These are phyloP conservation scores for Byssochlamys sp. DNA, from an alignment of 2,329 filamentous ascomycete genomes.

Conservation along the genomic window DNA sequence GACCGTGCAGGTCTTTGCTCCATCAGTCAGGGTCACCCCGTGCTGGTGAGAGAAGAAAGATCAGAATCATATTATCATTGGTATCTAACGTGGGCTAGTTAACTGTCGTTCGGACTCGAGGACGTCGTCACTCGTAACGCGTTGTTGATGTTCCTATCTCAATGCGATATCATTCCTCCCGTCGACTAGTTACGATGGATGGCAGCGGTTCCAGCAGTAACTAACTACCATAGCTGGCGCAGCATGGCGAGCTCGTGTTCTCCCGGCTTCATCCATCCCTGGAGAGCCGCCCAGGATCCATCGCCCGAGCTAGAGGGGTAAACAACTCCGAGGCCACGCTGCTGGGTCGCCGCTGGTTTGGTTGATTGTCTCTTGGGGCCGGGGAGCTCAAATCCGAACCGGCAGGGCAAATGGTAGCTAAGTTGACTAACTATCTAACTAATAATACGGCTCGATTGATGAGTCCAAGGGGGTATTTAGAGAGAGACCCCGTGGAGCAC, in stretches of 20 bases:
- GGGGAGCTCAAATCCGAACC: neutral
- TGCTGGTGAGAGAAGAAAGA: neutral
- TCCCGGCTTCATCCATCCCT: neutral
- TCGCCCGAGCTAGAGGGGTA: constrained; percentile 16
- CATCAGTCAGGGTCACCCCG: neutral
- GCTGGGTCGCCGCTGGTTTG: constrained; percentile 12
- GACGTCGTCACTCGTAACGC: too few species aligned
- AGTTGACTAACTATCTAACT: too few species aligned
- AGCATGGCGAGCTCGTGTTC: neutral
- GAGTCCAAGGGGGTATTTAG: neutral
- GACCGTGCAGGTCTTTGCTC: neutral
- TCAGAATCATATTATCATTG: too few species aligned
- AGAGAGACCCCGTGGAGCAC: neutral
- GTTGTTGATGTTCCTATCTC: too few species aligned
- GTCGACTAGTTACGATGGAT: neutral
- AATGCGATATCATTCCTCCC: neutral
- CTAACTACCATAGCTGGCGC: too few species aligned
- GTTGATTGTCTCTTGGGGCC: neutral
- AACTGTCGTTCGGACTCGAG: neutral
- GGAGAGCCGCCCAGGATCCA: neutral
- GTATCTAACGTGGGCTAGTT: neutral
- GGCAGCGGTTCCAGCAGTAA: too few species aligned
- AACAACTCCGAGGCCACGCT: constrained; percentile 20
- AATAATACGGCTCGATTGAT: neutral
- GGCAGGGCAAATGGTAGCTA: neutral